Evolutionary conservation across 148 eudicot species (phyloP).

Genomic region (Rhododendron kiyosumense): DNA sequence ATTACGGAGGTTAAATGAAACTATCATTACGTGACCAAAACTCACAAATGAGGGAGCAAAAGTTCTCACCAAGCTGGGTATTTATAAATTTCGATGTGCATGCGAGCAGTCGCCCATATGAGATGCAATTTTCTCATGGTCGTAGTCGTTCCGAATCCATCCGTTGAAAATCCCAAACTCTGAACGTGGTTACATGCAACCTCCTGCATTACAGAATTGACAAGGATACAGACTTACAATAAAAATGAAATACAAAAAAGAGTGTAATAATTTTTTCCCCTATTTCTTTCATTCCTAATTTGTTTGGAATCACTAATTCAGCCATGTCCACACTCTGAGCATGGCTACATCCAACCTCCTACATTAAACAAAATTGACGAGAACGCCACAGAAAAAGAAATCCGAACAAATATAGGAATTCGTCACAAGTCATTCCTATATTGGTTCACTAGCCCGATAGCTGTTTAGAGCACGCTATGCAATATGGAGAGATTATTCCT

Average conservation of each 20-base stretch:
- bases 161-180: slow-evolving; percentile 87
- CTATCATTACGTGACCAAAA: neutral
- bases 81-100: slow-evolving; percentile 91
- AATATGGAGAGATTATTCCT: too few relatives aligned
- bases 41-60: neutral
- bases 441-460: too few relatives aligned
- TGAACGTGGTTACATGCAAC: slow-evolving; percentile 98
- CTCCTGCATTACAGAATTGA: slow-evolving; percentile 44
- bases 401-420: neutral
- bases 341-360: neutral
- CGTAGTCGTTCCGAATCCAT: slow-evolving; percentile 91
- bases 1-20: slow-evolving; percentile 8
- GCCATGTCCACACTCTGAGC: neutral
- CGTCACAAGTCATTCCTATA: too few relatives aligned
- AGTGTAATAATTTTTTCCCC: neutral
- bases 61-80: slow-evolving; percentile 75
- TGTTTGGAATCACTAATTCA: neutral
- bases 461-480: too few relatives aligned
- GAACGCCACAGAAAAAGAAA: neutral
- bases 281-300: neutral
- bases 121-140: slow-evolving; percentile 89
- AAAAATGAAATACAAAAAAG: neutral
- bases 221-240: neutral
- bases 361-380: neutral
- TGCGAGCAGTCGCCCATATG: slow-evolving; percentile 96